These are phyloP conservation scores for Eimeria sp. DNA, from an alignment of 169 alveolate genomes.

Conservation along the genomic window DNA sequence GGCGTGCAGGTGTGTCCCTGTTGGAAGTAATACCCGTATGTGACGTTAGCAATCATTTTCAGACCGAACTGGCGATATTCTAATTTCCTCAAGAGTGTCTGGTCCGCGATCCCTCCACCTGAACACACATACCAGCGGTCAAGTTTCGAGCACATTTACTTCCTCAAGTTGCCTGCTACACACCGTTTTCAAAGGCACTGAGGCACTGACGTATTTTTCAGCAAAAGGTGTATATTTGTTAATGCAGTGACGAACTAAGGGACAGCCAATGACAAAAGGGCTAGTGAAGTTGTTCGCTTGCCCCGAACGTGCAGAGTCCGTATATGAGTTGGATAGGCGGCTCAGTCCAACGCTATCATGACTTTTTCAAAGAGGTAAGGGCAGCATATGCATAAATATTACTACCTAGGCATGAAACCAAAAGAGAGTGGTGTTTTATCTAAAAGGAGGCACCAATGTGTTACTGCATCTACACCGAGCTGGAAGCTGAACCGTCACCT, in stretches of 20 bases:
- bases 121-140: neutral
- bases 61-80: conserved; percentile 97
- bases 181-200: neutral
- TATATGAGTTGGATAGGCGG: neutral
- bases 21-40: conserved; percentile 87
- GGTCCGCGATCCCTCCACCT: conserved; percentile 85
- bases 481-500: neutral
- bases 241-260: neutral
- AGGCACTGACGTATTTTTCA: neutral
- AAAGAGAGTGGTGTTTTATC: neutral
- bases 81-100: conserved; percentile 88
- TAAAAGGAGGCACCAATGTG: neutral
- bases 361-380: neutral
- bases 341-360: neutral
- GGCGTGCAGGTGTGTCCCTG: neutral
- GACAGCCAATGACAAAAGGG: neutral
- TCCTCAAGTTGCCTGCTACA: neutral
- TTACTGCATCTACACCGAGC: neutral
- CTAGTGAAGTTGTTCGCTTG: neutral
- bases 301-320: neutral
- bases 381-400: neutral
- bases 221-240: neutral
- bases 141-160: neutral
- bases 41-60: conserved; percentile 97
- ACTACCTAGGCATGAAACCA: neutral